A percentile compares a stretch with the other conserved stretches of the same genome.
These are phyloP conservation scores for Aureobasidium mangrovei DNA, from an alignment of 2,329 filamentous ascomycete genomes.

Conservation along the genomic window DNA sequence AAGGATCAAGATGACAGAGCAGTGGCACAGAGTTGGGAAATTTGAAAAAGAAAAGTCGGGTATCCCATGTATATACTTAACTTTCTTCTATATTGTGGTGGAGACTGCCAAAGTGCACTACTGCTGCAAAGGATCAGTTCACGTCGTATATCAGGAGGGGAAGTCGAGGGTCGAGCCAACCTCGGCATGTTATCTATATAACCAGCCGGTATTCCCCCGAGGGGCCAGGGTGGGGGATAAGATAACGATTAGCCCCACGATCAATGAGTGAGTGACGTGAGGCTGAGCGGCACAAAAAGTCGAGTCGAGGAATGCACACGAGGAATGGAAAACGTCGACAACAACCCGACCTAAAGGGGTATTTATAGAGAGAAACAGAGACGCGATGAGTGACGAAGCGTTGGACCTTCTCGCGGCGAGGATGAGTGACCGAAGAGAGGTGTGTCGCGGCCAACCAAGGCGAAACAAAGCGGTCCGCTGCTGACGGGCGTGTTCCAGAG, in stretches of 20 bases:
- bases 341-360: no score
- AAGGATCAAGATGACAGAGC: background rate
- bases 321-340: no score
- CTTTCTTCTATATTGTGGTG: background rate
- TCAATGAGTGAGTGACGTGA: background rate
- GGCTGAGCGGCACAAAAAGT: background rate
- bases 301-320: no score
- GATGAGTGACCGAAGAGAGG: background rate
- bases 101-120: background rate
- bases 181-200: no score
- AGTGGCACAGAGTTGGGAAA: background rate
- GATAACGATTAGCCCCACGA: conserved; percentile 1
- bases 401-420: conserved; percentile 1
- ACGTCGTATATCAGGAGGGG: background rate
- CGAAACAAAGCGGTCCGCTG: no score
- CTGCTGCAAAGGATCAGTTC: background rate
- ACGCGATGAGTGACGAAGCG: background rate
- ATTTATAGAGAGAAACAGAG: no score
- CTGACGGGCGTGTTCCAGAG: conserved; percentile 4
- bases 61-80: background rate
- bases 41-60: background rate
- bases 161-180: background rate
- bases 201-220: no score
- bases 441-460: background rate
- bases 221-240: background rate